Percentiles rank a stretch among this genome's conserved stretches.
Conservation (phyloP, 345 rosid genomes). For the Aegle marmelos region DNA sequence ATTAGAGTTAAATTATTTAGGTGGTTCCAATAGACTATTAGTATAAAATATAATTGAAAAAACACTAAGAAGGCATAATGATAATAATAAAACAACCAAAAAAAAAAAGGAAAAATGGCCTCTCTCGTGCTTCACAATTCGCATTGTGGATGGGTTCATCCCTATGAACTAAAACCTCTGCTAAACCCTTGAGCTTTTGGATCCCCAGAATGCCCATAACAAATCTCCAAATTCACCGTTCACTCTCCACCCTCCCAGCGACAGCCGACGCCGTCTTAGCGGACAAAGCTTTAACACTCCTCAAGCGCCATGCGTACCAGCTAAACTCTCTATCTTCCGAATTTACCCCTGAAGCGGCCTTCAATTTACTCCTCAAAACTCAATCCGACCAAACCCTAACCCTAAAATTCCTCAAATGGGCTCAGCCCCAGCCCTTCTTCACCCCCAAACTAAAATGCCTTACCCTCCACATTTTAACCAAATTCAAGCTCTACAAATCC, state of each 20-base stretch:
- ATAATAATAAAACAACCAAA: too few relatives aligned
- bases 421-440: slow-evolving; percentile 61
- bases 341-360: slow-evolving; percentile 77
- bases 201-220: slow-evolving; percentile 39
- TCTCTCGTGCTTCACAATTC: neutral
- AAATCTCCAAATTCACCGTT: slow-evolving; percentile 38
- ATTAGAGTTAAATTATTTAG: too few relatives aligned
- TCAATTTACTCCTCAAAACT: slow-evolving; percentile 52
- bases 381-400: slow-evolving; percentile 52
- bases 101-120: too few relatives aligned
- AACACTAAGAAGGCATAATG: too few relatives aligned
- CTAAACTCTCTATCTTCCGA: slow-evolving; percentile 45
- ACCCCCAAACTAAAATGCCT: slow-evolving; percentile 63
- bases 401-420: slow-evolving; percentile 71
- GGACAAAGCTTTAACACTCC: slow-evolving; percentile 57
- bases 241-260: slow-evolving; percentile 32
- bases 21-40: too few relatives aligned
- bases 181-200: slow-evolving; percentile 5
- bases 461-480: slow-evolving; percentile 76
- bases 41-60: too few relatives aligned
- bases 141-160: too few relatives aligned
- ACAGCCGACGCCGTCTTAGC: slow-evolving; percentile 42
- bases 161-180: neutral
- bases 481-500: slow-evolving; percentile 74
- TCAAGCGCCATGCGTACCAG: slow-evolving; percentile 62